These are phyloP conservation scores for Phoenix dactylifera DNA, from an alignment of 176 grass and related monocot species.

Conservation along the genomic window DNA sequence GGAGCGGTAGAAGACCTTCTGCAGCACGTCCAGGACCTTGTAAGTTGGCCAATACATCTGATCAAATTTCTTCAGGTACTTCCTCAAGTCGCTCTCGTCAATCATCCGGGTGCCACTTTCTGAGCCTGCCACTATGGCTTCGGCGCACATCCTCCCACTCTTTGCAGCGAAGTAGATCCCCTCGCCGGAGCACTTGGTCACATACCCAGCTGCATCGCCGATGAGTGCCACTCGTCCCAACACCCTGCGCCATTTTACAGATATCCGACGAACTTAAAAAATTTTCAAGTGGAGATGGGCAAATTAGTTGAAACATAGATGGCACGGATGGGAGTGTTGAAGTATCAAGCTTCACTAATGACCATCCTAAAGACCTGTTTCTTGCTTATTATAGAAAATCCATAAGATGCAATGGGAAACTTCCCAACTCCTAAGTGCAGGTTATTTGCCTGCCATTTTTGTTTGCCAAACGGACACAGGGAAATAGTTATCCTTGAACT, in stretches of 20 bases:
- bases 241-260: slow-evolving; percentile 31
- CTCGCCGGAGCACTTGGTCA: slow-evolving; percentile 97
- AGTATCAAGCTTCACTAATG: no score
- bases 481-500: no score
- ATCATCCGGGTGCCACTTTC: slow-evolving; percentile 71
- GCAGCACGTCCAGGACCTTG: slow-evolving; percentile 97
- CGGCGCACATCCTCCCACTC: slow-evolving; percentile 85
- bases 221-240: slow-evolving; percentile 56
- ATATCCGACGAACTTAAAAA: no score
- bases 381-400: no score
- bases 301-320: no score
- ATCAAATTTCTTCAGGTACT: slow-evolving; percentile 91
- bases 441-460: no score
- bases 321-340: no score
- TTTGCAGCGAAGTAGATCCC: slow-evolving; percentile 98
- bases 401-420: no score
- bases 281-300: no score
- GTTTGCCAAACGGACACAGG: no score
- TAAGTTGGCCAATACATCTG: slow-evolving; percentile 93
- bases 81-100: slow-evolving; percentile 86
- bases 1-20: slow-evolving; percentile 99
- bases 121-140: slow-evolving; percentile 80
- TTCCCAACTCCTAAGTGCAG: no score
- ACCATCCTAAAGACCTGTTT: no score
- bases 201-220: slow-evolving; percentile 89